Evolutionary conservation across 108 stramenopile species (phyloP).

Genomic region (Ochromonas danica): DNA sequence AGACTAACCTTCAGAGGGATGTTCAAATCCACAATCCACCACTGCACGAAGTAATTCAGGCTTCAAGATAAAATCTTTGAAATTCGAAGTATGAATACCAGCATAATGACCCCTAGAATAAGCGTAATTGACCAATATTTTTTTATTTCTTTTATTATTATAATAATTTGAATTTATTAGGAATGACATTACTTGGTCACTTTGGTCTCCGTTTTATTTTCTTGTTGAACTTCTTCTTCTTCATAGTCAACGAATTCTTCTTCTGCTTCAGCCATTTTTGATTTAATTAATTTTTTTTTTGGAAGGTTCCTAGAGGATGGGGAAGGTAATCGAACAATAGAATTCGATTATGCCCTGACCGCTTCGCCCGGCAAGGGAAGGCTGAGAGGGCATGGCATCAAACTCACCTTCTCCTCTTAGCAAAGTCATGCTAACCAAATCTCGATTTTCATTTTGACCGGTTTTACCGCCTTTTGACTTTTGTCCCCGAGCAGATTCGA

Average conservation of each 20-base stretch:
- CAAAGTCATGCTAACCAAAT: too few species aligned
- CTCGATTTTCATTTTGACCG: too few species aligned
- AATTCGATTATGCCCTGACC: too few species aligned
- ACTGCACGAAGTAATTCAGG: conserved; percentile 97
- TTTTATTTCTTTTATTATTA: not conserved
- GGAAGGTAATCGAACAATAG: too few species aligned
- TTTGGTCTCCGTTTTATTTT: conserved; percentile 35
- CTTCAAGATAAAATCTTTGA: conserved; percentile 97
- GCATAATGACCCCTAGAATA: conserved; percentile 89
- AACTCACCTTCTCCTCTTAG: too few species aligned
- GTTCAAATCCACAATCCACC: conserved; percentile 98
- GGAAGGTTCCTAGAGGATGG: too few species aligned
- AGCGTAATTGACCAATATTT: not conserved
- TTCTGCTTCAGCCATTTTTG: conserved; percentile 36
- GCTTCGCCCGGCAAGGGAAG: too few species aligned
- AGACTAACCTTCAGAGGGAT: conserved; percentile 81
- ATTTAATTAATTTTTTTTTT: too few species aligned
- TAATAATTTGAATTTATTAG: not conserved
- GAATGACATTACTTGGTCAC: conserved; percentile 31
- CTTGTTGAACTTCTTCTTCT: conserved; percentile 50
- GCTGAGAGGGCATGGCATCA: too few species aligned
- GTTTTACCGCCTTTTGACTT: too few species aligned
- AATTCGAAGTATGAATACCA: conserved; percentile 95
- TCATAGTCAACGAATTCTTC: conserved; percentile 61
- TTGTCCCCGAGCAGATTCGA: too few species aligned